Conservation (phyloP, 805 yeast species). For the Metschnikowia henanensis region DNA sequence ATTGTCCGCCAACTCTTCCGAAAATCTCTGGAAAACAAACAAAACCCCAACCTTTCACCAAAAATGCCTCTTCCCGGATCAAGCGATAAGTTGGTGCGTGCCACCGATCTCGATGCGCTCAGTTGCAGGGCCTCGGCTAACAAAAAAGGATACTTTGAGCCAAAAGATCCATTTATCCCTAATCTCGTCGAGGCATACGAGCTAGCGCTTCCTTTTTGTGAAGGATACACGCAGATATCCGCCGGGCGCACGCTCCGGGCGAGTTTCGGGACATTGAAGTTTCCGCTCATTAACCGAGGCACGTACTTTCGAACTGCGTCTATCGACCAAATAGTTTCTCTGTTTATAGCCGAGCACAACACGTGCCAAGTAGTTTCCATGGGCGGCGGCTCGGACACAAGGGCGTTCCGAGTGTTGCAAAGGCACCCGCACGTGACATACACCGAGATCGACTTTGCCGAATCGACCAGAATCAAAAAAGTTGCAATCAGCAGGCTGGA, state of each 20-base stretch:
- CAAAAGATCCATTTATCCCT: constrained; percentile 36
- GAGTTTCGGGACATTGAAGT: constrained; percentile 43
- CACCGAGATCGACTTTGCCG: constrained; percentile 66
- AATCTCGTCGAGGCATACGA: constrained; percentile 36
- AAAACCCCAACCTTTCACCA: background rate
- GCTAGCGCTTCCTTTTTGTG: constrained; percentile 37
- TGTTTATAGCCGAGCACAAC: constrained; percentile 35
- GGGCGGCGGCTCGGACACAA: constrained; percentile 83
- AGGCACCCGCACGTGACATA: constrained; percentile 27
- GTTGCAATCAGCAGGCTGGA: constrained; percentile 40
- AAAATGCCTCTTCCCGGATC: constrained; percentile 26
- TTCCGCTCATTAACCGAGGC: constrained; percentile 72
- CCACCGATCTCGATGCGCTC: constrained; percentile 72
- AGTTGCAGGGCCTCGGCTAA: constrained; percentile 60
- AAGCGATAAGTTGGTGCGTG: constrained; percentile 46
- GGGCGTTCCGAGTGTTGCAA: constrained; percentile 53
- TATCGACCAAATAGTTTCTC: constrained; percentile 47
- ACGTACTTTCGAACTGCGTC: constrained; percentile 60
- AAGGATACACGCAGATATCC: constrained; percentile 39
- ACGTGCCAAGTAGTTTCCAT: constrained; percentile 58
- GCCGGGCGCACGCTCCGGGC: constrained; percentile 40
- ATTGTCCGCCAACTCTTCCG: no score
- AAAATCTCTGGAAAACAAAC: no score
- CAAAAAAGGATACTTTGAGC: constrained; percentile 45
- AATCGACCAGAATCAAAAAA: constrained; percentile 51